Evolutionary conservation across 495 filamentous ascomycete species (phyloP).

Genomic region (Bacidia rubella): DNA sequence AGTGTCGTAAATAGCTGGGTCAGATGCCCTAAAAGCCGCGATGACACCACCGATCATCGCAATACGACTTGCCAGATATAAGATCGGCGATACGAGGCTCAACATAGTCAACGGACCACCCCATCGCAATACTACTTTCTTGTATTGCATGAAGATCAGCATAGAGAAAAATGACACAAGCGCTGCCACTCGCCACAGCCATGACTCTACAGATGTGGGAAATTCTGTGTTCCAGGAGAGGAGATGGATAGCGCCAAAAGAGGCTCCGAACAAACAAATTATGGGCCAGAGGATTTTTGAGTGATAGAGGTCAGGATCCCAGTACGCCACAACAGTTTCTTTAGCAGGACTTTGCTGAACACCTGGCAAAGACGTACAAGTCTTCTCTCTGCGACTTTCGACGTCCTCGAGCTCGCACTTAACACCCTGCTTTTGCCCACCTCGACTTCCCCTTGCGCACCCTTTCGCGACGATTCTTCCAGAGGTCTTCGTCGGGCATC

Average conservation of each 20-base stretch:
- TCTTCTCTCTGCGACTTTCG: too few relatives aligned
- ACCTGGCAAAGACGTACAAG: not conserved
- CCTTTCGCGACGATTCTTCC: too few relatives aligned
- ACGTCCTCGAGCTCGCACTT: too few relatives aligned
- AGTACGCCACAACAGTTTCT: constrained; percentile 16
- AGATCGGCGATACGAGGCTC: constrained; percentile 20
- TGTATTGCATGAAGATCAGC: constrained; percentile 27
- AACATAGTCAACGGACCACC: constrained; percentile 21
- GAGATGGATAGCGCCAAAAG: constrained; percentile 22
- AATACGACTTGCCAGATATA: constrained; percentile 23
- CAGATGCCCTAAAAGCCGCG: constrained; percentile 19
- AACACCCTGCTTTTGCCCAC: too few relatives aligned
- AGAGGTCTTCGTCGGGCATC: not conserved
- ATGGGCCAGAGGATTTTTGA: constrained; percentile 21
- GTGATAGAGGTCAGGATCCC: constrained; percentile 18
- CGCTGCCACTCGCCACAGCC: constrained; percentile 24
- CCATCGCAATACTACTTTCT: constrained; percentile 24
- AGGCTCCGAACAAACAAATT: constrained; percentile 19
- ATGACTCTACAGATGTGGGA: constrained; percentile 14
- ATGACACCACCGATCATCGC: constrained; percentile 22
- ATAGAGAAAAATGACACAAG: constrained; percentile 17
- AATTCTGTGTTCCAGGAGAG: constrained; percentile 20
- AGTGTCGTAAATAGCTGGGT: constrained; percentile 20
- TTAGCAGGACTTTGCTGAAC: constrained; percentile 2
- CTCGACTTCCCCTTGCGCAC: too few relatives aligned